Evolutionary conservation across 495 filamentous ascomycete genomes (phyloP), one percentile per base, ranked within the genome.

Genomic region (Daldinia bambusicola): DNA sequence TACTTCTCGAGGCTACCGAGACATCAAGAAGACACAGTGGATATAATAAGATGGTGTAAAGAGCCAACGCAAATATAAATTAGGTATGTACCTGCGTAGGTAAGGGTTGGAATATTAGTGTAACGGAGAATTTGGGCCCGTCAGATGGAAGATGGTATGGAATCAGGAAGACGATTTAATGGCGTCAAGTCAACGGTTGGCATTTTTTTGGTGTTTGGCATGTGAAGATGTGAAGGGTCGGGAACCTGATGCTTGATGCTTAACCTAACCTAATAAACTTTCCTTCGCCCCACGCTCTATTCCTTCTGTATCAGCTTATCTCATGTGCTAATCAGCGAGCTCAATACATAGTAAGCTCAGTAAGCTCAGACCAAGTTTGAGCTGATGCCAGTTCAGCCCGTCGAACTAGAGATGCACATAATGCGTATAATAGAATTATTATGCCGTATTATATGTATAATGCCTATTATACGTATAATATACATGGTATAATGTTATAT

Each of bases 221-320:
- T 76, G 74, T 76, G 74, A 71, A 71, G 59, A 55, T 7, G 53
- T n/a, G n/a, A n/a, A n/a, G n/a, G n/a, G n/a, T n/a, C n/a, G n/a
- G n/a, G n/a, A n/a, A 56, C 57, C 66, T 20, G 16, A 48, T 8
- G 43, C 16, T 48, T 43, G 16, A 43, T 43, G 32, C 52, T 55
- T 55, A 34, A 55, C 52, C 52, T 55, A 55, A 55, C 32, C 30
- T 32, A 31, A 32, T 57, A 57, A 57, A 57, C 55, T 36, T 57
- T 57, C 18, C 34, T n/a, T 6, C 41, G 18, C 3, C 45, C 30
- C 8, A 40, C 9, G 8, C 16, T 50, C 31, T 60, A 34, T 61
- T 55, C 30, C 8, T 31, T 5, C 32, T 32, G 51, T 62, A 57
- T 58, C 60, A 67, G 12, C 41, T 45, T 45, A 45, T 45, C 41